Evolutionary conservation across 2,329 filamentous ascomycete species (phyloP), one percentile per base, ranked within the genome.

Genomic region (Emergomyces africanus): DNA sequence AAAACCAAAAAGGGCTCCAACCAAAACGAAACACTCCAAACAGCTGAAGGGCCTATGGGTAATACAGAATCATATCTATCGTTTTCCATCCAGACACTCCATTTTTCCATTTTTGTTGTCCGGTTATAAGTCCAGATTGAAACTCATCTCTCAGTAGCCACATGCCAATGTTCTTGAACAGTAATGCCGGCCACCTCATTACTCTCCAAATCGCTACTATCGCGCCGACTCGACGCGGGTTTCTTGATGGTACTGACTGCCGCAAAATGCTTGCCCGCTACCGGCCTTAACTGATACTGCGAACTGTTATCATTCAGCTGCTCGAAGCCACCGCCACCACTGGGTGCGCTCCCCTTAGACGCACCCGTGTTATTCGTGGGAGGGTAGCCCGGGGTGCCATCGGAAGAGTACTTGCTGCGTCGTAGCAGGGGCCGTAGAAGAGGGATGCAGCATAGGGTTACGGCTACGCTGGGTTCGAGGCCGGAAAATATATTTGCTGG

Each of bases 371-470:
- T 15, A 20, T 42, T 25, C 12, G 35, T 55, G 6, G 55, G 37
- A 39, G 18, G 33, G n/a, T 60, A 20, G 59, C 57, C 56, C 39
- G 65, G 64, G 4, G 64, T 68, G 5, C 59, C 59, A 1, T 64
- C 62, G 1, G 65, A 58, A 1, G 61, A 61, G 44, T 67, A 66
- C 8, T 28, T 51, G 63, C 33, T 61, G 67, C 30, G 62, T 59
- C 69, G 3, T 23, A 77, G 65, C 8, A 78, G 66, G 5, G 75
- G 74, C 0, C 74, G 71, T 37, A 77, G 66, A 18, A 75, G 67
- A 0, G 75, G 74, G 23, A 77, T 66, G 58, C 72, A 77, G n/a
- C 72, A 70, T 14, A 74, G 63, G 8, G 69, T 70, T 12, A 77
- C 68, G 41, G 69, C 74, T 33, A 77, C 65, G 53, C 65, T 71